Conservation (phyloP, 2,329 filamentous ascomycete species). For the Colletotrichum melonis region DNA sequence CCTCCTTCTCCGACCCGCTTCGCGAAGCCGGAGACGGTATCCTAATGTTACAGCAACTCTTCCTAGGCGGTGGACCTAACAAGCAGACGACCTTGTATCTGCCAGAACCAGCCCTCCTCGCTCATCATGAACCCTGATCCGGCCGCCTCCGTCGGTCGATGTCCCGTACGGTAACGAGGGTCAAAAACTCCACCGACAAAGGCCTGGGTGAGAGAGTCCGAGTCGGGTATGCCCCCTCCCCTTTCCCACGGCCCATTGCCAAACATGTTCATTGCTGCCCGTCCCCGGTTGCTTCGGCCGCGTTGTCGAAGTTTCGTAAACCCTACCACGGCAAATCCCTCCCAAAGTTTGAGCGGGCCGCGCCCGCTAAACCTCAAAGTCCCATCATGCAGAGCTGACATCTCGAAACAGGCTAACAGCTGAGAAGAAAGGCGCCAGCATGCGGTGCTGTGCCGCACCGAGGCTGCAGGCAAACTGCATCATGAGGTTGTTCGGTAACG, state of each 20-base stretch:
- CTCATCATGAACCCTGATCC: neutral
- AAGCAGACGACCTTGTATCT: neutral
- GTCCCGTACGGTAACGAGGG: neutral
- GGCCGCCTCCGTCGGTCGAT: slow-evolving; percentile 13
- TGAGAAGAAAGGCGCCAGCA: neutral
- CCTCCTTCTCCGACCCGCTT: neutral
- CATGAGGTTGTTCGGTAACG: neutral
- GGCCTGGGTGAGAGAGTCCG: neutral
- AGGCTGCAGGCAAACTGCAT: neutral
- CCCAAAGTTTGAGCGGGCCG: neutral
- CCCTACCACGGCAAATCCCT: neutral
- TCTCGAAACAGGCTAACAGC: slow-evolving; percentile 7
- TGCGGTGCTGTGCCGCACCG: neutral
- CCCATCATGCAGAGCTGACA: neutral
- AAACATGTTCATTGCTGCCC: slow-evolving; percentile 1
- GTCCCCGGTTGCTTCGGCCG: neutral
- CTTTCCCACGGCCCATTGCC: slow-evolving; percentile 13
- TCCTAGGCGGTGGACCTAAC: slow-evolving; percentile 1
- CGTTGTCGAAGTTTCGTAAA: neutral
- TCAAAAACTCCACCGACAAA: neutral
- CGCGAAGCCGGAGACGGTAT: neutral
- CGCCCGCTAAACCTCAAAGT: neutral
- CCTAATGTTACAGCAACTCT: slow-evolving; percentile 17
- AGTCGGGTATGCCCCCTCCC: neutral
- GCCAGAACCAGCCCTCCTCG: neutral